Evolutionary conservation across 2,329 filamentous ascomycete species (phyloP), one percentile per base, ranked within the genome.

Genomic region (Botrytis sinoallii): DNA sequence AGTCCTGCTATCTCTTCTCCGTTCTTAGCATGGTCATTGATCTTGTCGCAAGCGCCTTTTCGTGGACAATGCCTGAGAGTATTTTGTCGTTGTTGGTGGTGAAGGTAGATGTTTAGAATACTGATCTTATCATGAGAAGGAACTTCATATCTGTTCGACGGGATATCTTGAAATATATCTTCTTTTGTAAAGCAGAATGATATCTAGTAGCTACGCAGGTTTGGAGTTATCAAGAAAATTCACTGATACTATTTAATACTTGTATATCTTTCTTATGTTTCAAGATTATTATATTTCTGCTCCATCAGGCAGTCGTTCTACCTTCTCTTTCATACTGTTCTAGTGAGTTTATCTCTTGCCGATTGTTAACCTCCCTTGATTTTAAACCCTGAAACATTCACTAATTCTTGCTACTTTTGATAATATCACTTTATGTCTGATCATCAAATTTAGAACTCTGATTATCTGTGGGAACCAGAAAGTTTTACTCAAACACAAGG

Each of bases 91-190:
- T 90, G 65, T 94, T 85, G 22, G 84, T 85, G 20, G 84, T 87
- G 81, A 91, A 93, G 7, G 84, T 87, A 76, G 94, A 94, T 5
- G 7, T 84, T 86, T 12, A 91, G 90, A 0, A 94, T 89, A 10
- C 88, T 91, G 25, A 92, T 89, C 16, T 92, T 91, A 78, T 93
- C 90, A 76, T 91, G 92, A 0, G 94, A 84, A 0, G 92, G 92
- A 75, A 94, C 94, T 0, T 86, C 86, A 79, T 94, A 94, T 22
- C 85, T 84, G 25, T 89, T 85, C 78, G 93, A 84, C 14, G 84
- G 79, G 74, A 90, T 86, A 16, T 83, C 80, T 3, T 81, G 42
- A 35, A n/a, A n/a, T 5, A 48, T 65, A 8, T 65, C 7, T 32
- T 22, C 40, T 65, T 46, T 12, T 32, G 32, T 32, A 20, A 22